Evolutionary conservation across 495 filamentous ascomycete genomes (phyloP).

Genomic region (Tricharina praecox): DNA sequence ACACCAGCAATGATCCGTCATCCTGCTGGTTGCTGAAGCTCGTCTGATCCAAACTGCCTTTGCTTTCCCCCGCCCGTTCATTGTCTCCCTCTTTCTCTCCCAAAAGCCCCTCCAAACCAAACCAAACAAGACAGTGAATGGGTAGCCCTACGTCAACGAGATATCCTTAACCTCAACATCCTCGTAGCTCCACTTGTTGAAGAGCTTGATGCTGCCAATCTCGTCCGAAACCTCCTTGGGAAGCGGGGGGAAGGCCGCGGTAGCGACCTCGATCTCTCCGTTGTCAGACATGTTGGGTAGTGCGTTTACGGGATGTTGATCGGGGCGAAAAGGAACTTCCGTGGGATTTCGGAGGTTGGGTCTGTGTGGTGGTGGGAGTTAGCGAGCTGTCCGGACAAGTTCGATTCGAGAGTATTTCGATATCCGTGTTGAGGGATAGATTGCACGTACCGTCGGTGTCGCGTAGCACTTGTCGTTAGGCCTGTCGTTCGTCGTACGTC

Average conservation of each 20-base stretch:
- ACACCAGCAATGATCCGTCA: no score
- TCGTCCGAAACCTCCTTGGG: slow-evolving; percentile 87
- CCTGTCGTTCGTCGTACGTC: not conserved
- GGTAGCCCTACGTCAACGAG: slow-evolving; percentile 80
- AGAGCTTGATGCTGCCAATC: slow-evolving; percentile 90
- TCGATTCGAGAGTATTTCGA: no score
- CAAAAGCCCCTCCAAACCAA: no score
- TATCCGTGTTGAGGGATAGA: no score
- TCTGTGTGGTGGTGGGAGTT: not conserved
- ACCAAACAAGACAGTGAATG: slow-evolving; percentile 4
- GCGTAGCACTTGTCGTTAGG: not conserved
- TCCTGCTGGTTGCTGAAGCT: no score
- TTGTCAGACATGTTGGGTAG: slow-evolving; percentile 73
- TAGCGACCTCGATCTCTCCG: slow-evolving; percentile 86
- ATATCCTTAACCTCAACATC: slow-evolving; percentile 99
- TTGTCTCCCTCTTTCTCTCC: no score
- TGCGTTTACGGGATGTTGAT: slow-evolving; percentile 3
- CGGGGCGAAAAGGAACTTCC: slow-evolving; percentile 1
- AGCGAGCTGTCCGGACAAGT: not conserved
- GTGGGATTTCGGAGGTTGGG: not conserved
- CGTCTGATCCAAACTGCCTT: no score
- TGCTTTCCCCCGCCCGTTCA: no score
- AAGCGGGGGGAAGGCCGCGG: slow-evolving; percentile 57
- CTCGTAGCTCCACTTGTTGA: slow-evolving; percentile 95
- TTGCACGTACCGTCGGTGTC: not conserved